These are phyloP conservation scores for Wickerhamomyces mucosus DNA, from an alignment of 805 yeast species.

Conservation along the genomic window DNA sequence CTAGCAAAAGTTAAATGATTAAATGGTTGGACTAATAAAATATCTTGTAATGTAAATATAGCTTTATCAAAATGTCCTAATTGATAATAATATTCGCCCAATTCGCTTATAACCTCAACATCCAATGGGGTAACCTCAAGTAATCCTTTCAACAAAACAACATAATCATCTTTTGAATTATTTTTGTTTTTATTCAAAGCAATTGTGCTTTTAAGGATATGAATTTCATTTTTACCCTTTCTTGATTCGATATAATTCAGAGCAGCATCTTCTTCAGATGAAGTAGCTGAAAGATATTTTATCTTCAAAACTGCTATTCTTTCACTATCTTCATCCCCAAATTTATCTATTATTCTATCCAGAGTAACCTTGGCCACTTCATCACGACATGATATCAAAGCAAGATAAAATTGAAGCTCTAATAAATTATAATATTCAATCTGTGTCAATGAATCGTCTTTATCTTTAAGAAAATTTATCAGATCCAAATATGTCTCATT, in stretches of 20 bases:
- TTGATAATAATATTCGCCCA: slow-evolving; percentile 52
- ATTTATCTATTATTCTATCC: slow-evolving; percentile 57
- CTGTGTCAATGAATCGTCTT: slow-evolving; percentile 15
- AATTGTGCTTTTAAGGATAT: slow-evolving; percentile 17
- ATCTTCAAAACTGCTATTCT: slow-evolving; percentile 47
- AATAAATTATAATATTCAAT: slow-evolving; percentile 44
- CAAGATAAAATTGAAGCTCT: slow-evolving; percentile 64
- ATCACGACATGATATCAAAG: slow-evolving; percentile 55
- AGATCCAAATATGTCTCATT: slow-evolving; percentile 30
- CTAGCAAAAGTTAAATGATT: slow-evolving; percentile 60
- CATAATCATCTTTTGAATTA: slow-evolving; percentile 27
- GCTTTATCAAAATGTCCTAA: slow-evolving; percentile 61
- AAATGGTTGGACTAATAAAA: slow-evolving; percentile 54
- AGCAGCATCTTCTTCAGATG: slow-evolving; percentile 29
- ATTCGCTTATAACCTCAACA: slow-evolving; percentile 67
- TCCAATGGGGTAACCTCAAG: slow-evolving; percentile 67
- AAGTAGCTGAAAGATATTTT: slow-evolving; percentile 46
- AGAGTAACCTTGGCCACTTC: slow-evolving; percentile 59
- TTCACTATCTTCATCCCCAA: slow-evolving; percentile 47
- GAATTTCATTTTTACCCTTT: slow-evolving; percentile 11
- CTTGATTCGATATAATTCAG: slow-evolving; percentile 26
- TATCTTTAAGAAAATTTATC: slow-evolving; percentile 11
- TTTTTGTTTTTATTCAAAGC: slow-evolving; percentile 9
- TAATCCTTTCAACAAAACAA: slow-evolving; percentile 43
- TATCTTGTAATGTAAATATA: slow-evolving; percentile 59